Evolutionary conservation across 2,329 filamentous ascomycete genomes (phyloP).

Genomic region (Hymenoscyphus scutula): DNA sequence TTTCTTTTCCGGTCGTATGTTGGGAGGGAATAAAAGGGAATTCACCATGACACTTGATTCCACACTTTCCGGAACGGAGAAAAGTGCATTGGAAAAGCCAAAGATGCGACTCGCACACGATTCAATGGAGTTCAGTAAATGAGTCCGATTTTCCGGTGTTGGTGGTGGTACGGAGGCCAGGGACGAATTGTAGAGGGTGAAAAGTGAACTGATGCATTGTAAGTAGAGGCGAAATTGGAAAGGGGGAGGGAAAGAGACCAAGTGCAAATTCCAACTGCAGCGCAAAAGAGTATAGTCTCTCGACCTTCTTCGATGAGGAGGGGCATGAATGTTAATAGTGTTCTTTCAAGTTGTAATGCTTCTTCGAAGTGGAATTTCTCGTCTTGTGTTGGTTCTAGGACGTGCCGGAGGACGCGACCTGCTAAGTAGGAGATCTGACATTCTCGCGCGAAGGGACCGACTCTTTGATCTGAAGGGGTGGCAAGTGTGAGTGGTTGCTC

Average conservation of each 20-base stretch:
- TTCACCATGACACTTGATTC: neutral
- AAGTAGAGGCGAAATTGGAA: neutral
- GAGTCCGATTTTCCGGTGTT: neutral
- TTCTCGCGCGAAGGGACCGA: conserved; percentile 16
- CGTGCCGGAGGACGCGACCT: conserved; percentile 13
- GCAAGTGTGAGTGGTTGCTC: conserved; percentile 1
- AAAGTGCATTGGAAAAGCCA: conserved; percentile 7
- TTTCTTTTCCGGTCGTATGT: no score
- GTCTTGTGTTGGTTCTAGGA: conserved; percentile 11
- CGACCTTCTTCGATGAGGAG: conserved; percentile 9
- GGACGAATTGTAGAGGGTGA: conserved; percentile 3
- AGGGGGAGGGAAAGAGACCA: conserved; percentile 4
- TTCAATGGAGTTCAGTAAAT: conserved; percentile 5
- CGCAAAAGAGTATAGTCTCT: conserved; percentile 9
- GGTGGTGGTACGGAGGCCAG: neutral
- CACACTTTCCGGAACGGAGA: neutral
- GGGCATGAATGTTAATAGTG: conserved; percentile 13
- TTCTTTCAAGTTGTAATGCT: conserved; percentile 14
- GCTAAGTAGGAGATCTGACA: conserved; percentile 18
- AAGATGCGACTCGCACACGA: neutral
- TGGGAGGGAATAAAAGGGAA: no score
- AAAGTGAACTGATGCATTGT: conserved; percentile 9
- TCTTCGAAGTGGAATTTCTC: conserved; percentile 7
- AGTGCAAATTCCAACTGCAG: conserved; percentile 13
- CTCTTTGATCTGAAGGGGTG: conserved; percentile 9